A percentile compares a stretch with the other conserved stretches of the same genome.
These are phyloP conservation scores for Musa beccarii DNA, from an alignment of 176 grass and related monocot species.

Conservation along the genomic window DNA sequence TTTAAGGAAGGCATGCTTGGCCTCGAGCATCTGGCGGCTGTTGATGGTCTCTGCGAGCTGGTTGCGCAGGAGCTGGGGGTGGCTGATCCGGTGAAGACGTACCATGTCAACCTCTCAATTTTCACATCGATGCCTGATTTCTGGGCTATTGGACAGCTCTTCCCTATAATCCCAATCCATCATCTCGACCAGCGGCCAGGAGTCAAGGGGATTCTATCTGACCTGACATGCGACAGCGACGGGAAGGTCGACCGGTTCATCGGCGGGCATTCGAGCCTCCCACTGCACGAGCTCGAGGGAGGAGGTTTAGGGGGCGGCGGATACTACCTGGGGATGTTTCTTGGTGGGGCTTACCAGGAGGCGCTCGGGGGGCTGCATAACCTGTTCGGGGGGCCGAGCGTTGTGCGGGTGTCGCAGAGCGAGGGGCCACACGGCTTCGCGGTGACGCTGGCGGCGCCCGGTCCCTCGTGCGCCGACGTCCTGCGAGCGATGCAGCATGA, in stretches of 20 bases:
- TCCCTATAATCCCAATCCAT: conserved; percentile 19
- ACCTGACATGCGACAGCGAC: conserved; percentile 20
- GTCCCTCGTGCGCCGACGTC: conserved; percentile 70
- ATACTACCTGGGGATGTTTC: conserved; percentile 92
- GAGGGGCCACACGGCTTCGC: conserved; percentile 75
- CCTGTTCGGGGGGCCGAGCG: conserved; percentile 80
- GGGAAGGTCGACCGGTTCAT: conserved; percentile 17
- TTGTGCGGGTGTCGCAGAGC: conserved; percentile 78
- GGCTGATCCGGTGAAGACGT: conserved; percentile 8
- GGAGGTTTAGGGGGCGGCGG: conserved; percentile 4
- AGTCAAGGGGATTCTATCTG: not conserved
- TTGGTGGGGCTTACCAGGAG: conserved; percentile 95
- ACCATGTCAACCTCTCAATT: conserved; percentile 7
- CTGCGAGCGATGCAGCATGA: conserved; percentile 89
- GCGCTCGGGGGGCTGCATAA: conserved; percentile 83
- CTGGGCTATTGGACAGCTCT: conserved; percentile 19
- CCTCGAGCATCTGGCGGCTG: conserved; percentile 16
- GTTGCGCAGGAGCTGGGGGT: not conserved
- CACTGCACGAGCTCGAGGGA: not conserved
- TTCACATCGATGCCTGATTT: conserved; percentile 16
- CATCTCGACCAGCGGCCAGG: conserved; percentile 7
- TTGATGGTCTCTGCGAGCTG: conserved; percentile 10
- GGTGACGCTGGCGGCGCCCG: conserved; percentile 51
- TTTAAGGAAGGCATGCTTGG: conserved; percentile 3
- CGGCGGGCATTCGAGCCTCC: conserved; percentile 6